phyloP scores from a whole-genome alignment of 768 basidiomycete species.

The Hypholoma fasciculare region DNA sequence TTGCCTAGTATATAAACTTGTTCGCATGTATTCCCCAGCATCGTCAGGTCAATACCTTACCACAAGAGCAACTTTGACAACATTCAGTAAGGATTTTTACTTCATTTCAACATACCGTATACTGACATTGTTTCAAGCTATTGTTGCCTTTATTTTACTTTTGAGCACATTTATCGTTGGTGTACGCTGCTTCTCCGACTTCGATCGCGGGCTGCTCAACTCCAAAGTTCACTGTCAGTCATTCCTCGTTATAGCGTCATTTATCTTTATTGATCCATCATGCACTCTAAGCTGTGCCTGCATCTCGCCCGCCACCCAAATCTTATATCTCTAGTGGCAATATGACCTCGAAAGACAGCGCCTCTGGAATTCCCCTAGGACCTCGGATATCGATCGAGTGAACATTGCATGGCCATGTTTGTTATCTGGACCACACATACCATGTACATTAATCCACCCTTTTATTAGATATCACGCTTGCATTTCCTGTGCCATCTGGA shows the following conservation, averaged over 20 bases:
- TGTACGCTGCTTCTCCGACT: slow-evolving; percentile 78
- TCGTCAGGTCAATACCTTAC: slow-evolving; percentile 57
- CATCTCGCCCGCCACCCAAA: slow-evolving; percentile 42
- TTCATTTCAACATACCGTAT: background rate
- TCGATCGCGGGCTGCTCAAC: slow-evolving; percentile 72
- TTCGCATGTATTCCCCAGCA: slow-evolving; percentile 72
- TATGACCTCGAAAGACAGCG: slow-evolving; percentile 50
- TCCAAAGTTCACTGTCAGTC: slow-evolving; percentile 78
- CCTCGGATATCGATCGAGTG: slow-evolving; percentile 80
- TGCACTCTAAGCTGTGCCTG: slow-evolving; percentile 42
- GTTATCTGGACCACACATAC: background rate
- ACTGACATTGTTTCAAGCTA: slow-evolving; percentile 42
- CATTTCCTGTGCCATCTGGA: too few species aligned
- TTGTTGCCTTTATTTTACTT: slow-evolving; percentile 73
- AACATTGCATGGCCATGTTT: background rate
- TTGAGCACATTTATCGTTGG: slow-evolving; percentile 77
- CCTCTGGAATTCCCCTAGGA: slow-evolving; percentile 52
- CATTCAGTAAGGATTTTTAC: slow-evolving; percentile 59
- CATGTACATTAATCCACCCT: background rate
- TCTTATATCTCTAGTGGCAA: slow-evolving; percentile 38
- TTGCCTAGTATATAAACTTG: slow-evolving; percentile 75
- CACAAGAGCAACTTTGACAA: slow-evolving; percentile 78
- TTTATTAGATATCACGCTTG: background rate
- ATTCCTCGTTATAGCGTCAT: slow-evolving; percentile 16
- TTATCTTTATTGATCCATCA: slow-evolving; percentile 16